Percentiles rank a stretch among this genome's conserved stretches.
These are phyloP conservation scores for Blastobotrys illinoisensis DNA, from an alignment of 1,139 yeast genomes.

Conservation along the genomic window DNA sequence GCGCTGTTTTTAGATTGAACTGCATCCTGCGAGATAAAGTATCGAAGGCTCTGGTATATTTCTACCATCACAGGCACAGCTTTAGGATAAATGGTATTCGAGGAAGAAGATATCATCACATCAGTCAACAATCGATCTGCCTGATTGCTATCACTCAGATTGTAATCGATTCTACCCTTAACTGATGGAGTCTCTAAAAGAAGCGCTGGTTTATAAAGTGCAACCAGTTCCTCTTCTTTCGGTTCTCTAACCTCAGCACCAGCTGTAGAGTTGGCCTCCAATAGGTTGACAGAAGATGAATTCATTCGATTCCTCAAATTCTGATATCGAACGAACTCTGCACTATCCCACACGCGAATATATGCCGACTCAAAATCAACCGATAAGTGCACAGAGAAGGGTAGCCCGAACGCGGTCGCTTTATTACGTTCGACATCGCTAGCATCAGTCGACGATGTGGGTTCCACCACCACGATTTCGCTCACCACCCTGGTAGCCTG, in stretches of 20 bases:
- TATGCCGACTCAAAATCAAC: conserved; percentile 27
- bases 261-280: background rate
- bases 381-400: conserved; percentile 22
- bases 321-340: conserved; percentile 14
- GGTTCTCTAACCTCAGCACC: background rate
- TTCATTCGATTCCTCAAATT: background rate
- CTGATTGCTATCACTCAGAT: conserved; percentile 21
- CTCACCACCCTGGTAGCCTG: conserved; percentile 7
- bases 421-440: background rate
- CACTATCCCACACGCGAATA: conserved; percentile 26
- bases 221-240: background rate
- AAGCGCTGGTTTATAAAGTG: conserved; percentile 42
- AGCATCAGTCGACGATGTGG: background rate
- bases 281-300: background rate
- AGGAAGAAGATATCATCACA: conserved; percentile 62
- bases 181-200: conserved; percentile 75
- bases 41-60: conserved; percentile 33
- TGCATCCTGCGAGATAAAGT: background rate
- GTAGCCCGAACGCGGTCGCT: conserved; percentile 16
- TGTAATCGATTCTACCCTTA: conserved; percentile 36
- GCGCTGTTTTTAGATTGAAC: background rate
- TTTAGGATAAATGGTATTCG: conserved; percentile 60
- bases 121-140: conserved; percentile 50
- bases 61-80: conserved; percentile 77
- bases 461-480: background rate